Percentiles rank a stretch among this genome's conserved stretches.
phyloP scores from a whole-genome alignment of 2,329 filamentous ascomycete genomes.

The Diplocarpon mali region DNA sequence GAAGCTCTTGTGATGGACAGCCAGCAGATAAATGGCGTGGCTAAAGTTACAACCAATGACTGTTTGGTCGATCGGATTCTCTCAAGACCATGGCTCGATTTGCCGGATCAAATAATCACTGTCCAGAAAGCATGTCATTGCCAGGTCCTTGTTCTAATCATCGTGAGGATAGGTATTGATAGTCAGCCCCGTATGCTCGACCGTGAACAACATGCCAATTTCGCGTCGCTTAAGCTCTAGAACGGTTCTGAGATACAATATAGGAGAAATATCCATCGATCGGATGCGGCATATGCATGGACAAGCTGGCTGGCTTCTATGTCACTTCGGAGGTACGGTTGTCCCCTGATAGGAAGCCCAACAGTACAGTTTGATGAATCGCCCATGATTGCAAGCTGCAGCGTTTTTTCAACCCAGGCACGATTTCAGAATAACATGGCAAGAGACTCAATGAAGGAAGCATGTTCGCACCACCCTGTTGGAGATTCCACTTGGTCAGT shows the following conservation, averaged over 20 bases:
- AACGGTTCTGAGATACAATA: neutral
- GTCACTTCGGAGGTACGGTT: neutral
- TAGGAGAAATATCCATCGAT: too few relatives aligned
- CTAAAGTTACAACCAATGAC: neutral
- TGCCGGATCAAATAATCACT: too few relatives aligned
- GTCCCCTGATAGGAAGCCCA: neutral
- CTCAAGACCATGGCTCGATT: too few relatives aligned
- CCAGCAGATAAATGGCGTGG: neutral
- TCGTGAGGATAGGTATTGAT: too few relatives aligned
- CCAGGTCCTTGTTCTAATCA: too few relatives aligned
- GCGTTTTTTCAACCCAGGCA: neutral
- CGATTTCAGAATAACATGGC: neutral
- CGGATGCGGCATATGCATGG: neutral
- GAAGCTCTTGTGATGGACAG: neutral
- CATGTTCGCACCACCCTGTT: too few relatives aligned
- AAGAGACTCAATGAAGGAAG: too few relatives aligned
- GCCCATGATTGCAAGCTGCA: neutral
- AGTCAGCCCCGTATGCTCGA: too few relatives aligned
- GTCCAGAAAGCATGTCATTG: too few relatives aligned
- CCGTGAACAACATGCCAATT: too few relatives aligned
- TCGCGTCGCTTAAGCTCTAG: neutral
- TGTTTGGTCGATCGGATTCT: too few relatives aligned
- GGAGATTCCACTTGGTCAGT: too few relatives aligned
- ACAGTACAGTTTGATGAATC: neutral
- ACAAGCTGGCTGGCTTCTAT: neutral